These are phyloP conservation scores for Geotrichum restrictum DNA, from an alignment of 1,139 yeast genomes.

Conservation along the genomic window DNA sequence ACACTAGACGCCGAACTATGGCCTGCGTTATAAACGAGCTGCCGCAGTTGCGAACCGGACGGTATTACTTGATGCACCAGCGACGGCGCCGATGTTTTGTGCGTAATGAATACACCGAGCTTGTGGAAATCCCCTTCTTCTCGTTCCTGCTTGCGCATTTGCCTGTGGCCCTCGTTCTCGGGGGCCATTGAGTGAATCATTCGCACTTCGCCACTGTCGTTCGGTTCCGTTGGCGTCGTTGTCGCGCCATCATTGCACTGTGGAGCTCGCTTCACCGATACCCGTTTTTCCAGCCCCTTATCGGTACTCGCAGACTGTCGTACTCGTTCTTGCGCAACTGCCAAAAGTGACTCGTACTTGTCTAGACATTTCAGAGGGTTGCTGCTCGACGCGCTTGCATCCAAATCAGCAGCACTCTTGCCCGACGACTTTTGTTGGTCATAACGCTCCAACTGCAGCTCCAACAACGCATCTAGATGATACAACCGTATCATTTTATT, in stretches of 20 bases:
- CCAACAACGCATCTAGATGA: slow-evolving; percentile 36
- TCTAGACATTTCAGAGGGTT: neutral
- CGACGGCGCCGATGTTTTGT: slow-evolving; percentile 1
- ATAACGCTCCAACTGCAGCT: slow-evolving; percentile 32
- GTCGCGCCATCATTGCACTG: neutral
- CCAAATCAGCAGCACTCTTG: neutral
- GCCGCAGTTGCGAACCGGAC: slow-evolving; percentile 5
- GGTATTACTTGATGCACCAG: neutral
- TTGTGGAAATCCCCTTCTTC: slow-evolving; percentile 92
- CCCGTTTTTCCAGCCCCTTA: no score
- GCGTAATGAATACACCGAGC: slow-evolving; percentile 50
- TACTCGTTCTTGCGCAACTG: neutral
- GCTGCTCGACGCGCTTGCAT: neutral
- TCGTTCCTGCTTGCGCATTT: slow-evolving; percentile 60
- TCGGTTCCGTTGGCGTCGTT: slow-evolving; percentile 7
- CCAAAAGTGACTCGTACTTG: neutral
- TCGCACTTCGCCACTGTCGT: slow-evolving; percentile 1
- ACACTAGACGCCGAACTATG: neutral
- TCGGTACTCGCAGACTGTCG: neutral
- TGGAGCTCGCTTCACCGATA: neutral
- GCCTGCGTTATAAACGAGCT: neutral
- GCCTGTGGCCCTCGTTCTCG: slow-evolving; percentile 28
- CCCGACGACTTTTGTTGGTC: slow-evolving; percentile 20
- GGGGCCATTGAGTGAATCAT: neutral
- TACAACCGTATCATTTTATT: slow-evolving; percentile 34